Percentiles rank a stretch among this genome's conserved stretches.
phyloP scores from a whole-genome alignment of 2,329 filamentous ascomycete genomes.

The Davidsoniella eucalypti region DNA sequence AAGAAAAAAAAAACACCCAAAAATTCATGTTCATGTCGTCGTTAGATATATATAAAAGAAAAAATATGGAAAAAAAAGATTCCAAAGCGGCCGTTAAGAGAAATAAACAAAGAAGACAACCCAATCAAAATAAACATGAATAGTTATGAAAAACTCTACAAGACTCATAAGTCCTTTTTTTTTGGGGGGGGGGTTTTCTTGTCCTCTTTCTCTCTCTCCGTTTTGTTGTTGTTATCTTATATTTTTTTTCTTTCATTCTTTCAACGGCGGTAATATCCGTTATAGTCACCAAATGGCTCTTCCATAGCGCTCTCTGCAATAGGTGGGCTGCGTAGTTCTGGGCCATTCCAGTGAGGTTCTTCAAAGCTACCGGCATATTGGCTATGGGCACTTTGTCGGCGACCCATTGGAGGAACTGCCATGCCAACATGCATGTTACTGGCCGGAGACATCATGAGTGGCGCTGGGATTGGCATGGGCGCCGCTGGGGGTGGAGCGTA shows the following conservation, averaged over 20 bases:
- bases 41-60: background rate
- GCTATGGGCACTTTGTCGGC: background rate
- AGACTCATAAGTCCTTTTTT: slow-evolving; percentile 1
- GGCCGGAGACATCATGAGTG: background rate
- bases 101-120: background rate
- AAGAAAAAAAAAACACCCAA: too few species aligned
- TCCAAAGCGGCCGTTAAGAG: too few species aligned
- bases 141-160: background rate
- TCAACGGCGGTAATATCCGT: background rate
- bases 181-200: too few species aligned
- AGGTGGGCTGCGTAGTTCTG: background rate
- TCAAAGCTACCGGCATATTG: background rate
- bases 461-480: slow-evolving; percentile 1
- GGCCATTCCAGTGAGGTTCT: background rate
- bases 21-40: background rate
- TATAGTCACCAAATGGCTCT: background rate
- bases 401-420: too few species aligned
- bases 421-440: background rate
- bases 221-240: too few species aligned
- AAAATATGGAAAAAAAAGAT: too few species aligned
- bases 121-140: background rate
- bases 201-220: too few species aligned
- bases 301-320: slow-evolving; percentile 1
- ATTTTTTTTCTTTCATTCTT: background rate
- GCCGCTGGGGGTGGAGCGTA: slow-evolving; percentile 2